These are phyloP conservation scores for Pichia gijzeniarum DNA, from an alignment of 805 yeast species.

Conservation along the genomic window DNA sequence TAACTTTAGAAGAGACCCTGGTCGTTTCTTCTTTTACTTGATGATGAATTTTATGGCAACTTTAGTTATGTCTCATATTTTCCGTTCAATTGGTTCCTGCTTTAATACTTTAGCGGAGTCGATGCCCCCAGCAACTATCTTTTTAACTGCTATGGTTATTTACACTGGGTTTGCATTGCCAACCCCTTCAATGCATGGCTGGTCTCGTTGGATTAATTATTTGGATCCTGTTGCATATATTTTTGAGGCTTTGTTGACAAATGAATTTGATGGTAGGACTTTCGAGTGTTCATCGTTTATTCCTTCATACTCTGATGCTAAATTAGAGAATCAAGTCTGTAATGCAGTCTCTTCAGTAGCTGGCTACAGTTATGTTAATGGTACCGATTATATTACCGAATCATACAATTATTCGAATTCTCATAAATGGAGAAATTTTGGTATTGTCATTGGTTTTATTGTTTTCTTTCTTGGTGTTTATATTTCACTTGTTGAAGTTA, in stretches of 20 bases:
- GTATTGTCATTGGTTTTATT: slow-evolving; percentile 52
- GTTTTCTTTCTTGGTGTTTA: slow-evolving; percentile 50
- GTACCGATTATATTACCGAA: slow-evolving; percentile 47
- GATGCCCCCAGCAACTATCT: slow-evolving; percentile 50
- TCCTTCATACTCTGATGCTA: slow-evolving; percentile 34
- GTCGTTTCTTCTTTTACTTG: slow-evolving; percentile 48
- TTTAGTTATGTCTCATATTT: slow-evolving; percentile 47
- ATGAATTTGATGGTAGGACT: slow-evolving; percentile 44
- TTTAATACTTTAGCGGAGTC: slow-evolving; percentile 44
- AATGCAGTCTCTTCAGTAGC: slow-evolving; percentile 48
- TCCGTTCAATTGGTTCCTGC: slow-evolving; percentile 47
- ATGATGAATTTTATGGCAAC: slow-evolving; percentile 39
- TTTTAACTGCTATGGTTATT: slow-evolving; percentile 40
- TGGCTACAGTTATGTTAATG: slow-evolving; percentile 49
- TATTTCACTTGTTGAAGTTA: slow-evolving; percentile 47
- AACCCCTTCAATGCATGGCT: slow-evolving; percentile 48
- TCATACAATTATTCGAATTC: slow-evolving; percentile 45
- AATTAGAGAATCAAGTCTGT: slow-evolving; percentile 23
- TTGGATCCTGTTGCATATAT: slow-evolving; percentile 52
- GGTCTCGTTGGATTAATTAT: slow-evolving; percentile 63
- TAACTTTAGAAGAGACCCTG: slow-evolving; percentile 45
- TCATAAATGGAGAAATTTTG: slow-evolving; percentile 80
- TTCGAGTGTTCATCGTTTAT: slow-evolving; percentile 43
- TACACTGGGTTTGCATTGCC: slow-evolving; percentile 58
- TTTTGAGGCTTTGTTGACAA: slow-evolving; percentile 52